These are phyloP conservation scores for Euryodendron excelsum DNA, from an alignment of 148 eudicot genomes.

Conservation along the genomic window DNA sequence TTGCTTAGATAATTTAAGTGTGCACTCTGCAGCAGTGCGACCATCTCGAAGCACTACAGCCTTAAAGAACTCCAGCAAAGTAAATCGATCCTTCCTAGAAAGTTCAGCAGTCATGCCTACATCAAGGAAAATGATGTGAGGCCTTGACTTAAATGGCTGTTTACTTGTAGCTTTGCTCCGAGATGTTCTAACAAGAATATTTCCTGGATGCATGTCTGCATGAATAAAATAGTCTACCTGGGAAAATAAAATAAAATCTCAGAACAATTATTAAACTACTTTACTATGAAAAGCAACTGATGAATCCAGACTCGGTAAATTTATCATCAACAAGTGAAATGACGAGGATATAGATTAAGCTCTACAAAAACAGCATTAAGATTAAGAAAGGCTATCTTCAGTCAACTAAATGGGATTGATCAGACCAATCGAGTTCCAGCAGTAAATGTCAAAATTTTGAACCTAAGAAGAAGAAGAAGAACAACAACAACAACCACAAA, in stretches of 20 bases:
- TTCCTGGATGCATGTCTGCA: conserved; percentile 98
- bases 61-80: conserved; percentile 73
- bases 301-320: not conserved
- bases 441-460: not conserved
- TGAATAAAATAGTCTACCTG: conserved; percentile 95
- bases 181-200: conserved; percentile 68
- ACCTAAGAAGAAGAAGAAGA: not conserved
- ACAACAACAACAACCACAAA: conserved; percentile 15
- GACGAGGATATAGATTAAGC: not conserved
- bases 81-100: conserved; percentile 52
- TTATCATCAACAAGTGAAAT: not conserved
- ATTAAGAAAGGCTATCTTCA: not conserved
- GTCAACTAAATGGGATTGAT: not conserved
- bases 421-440: not conserved
- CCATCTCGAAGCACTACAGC: conserved; percentile 82
- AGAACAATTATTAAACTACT: not conserved
- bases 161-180: conserved; percentile 35
- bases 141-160: conserved; percentile 52
- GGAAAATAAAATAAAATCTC: conserved; percentile 14
- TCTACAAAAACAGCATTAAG: not conserved
- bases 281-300: not conserved
- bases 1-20: conserved; percentile 59
- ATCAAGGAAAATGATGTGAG: conserved; percentile 83
- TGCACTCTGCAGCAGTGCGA: conserved; percentile 67
- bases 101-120: conserved; percentile 98